Evolutionary conservation across 371 early-diverging fungal genomes (phyloP).

Genomic region (Syncephalastrum contaminatum): DNA sequence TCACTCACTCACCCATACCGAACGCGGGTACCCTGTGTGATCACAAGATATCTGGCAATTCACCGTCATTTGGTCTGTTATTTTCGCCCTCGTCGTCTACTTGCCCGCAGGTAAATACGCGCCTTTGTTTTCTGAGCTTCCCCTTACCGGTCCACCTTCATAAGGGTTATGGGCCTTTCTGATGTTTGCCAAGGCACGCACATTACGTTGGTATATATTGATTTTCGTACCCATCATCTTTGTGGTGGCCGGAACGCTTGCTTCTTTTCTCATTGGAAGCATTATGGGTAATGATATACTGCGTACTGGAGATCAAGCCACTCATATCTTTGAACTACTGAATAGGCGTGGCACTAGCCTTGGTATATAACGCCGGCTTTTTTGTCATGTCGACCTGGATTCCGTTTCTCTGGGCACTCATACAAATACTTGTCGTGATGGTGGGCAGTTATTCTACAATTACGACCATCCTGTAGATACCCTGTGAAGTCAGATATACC

Average conservation of each 20-base stretch:
- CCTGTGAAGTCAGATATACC: too few relatives aligned
- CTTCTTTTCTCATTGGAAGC: constrained; percentile 60
- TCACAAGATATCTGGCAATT: constrained; percentile 47
- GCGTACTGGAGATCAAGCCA: neutral
- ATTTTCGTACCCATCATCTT: constrained; percentile 52
- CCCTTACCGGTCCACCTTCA: neutral
- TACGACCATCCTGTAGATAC: constrained; percentile 54
- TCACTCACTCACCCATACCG: neutral
- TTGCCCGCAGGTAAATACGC: constrained; percentile 40
- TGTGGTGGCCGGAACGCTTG: constrained; percentile 49
- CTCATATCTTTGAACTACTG: neutral
- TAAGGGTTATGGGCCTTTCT: constrained; percentile 36
- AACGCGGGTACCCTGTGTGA: neutral
- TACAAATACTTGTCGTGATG: constrained; percentile 60
- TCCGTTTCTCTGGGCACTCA: constrained; percentile 68
- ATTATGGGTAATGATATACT: constrained; percentile 48
- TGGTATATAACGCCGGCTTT: constrained; percentile 62
- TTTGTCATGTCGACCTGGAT: constrained; percentile 74
- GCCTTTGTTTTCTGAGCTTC: neutral
- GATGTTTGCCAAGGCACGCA: constrained; percentile 51
- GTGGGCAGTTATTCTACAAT: constrained; percentile 65
- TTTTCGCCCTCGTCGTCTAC: constrained; percentile 43
- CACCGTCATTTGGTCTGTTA: constrained; percentile 46
- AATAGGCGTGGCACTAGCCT: constrained; percentile 56
- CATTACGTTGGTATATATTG: constrained; percentile 49